Evolutionary conservation across 306 rosid genomes (phyloP), one percentile per base, ranked within the genome.

Genomic region (Lathyrus oleraceus): DNA sequence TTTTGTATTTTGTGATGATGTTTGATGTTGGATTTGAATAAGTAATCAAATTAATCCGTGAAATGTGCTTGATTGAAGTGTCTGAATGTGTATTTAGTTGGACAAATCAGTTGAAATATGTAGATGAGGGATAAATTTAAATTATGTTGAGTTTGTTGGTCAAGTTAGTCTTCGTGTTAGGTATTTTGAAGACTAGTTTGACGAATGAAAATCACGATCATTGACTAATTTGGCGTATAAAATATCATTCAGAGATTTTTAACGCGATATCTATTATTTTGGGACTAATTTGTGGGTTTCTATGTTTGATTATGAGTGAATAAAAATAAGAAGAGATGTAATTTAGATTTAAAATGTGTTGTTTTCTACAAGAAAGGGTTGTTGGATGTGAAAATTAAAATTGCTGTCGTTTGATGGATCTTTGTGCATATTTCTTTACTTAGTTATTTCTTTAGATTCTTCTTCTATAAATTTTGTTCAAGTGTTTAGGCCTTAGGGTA

Each of bases 361-460:
- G 71, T 35, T 61, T 73, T 21, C 5, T 21, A 6, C 48, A 36
- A 6, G 62, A 67, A 32, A 61, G 45, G 62, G 52, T 35, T 36
- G 42, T 2, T 61, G 77, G 10, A 38, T 14, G 56, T 51, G 36
- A 16, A 38, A 38, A 15, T 25, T 43, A 32, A 61, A 20, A 65
- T 8, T 23, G 13, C 5, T 8, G 40, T 17, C 9, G 2, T 70
- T 54, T 70, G 47, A 9, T 43, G 61, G 42, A 45, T 54, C 0
- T 70, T 57, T 35, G 17, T 56, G 30, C 6, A 5, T 25, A 21
- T 36, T 57, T 43, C 10, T 28, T 19, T 56, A 36, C 32, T 66
- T 75, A 30, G 32, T 28, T 45, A 43, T 44, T 40, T 21, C 10
- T 23, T 61, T 47, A 23, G 48, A 25, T 28, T 11, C 38, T 14